These are phyloP conservation scores for Coemansia sp. DNA, from an alignment of 192 early-diverging fungal species.

Conservation along the genomic window DNA sequence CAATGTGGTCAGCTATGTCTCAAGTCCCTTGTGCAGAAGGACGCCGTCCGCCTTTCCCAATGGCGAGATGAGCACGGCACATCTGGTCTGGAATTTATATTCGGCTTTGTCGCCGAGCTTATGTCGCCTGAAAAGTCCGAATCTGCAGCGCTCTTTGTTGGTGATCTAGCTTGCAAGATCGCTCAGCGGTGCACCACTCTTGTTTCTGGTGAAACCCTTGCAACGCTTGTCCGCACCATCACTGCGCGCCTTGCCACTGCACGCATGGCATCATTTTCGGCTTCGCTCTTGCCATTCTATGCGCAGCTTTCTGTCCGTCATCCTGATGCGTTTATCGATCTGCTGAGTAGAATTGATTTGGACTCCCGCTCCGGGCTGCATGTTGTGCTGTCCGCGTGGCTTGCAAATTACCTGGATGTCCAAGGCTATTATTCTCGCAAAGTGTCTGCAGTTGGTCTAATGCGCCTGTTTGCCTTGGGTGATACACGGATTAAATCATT, in stretches of 20 bases:
- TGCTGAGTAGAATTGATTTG: slow-evolving; percentile 63
- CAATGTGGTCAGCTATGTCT: slow-evolving; percentile 90
- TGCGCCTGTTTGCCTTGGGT: slow-evolving; percentile 63
- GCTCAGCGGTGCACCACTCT: slow-evolving; percentile 68
- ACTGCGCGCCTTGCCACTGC: slow-evolving; percentile 69
- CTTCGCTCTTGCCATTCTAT: slow-evolving; percentile 83
- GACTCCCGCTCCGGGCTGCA: slow-evolving; percentile 68
- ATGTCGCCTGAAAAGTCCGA: slow-evolving; percentile 74
- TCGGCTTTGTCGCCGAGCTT: slow-evolving; percentile 78
- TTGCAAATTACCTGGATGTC: slow-evolving; percentile 78
- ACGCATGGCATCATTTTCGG: slow-evolving; percentile 74
- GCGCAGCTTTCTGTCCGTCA: slow-evolving; percentile 77
- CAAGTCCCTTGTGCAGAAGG: slow-evolving; percentile 75
- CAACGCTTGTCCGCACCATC: slow-evolving; percentile 77
- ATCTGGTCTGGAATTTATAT: slow-evolving; percentile 75
- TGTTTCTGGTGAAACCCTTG: slow-evolving; percentile 48
- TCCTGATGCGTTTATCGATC: slow-evolving; percentile 67
- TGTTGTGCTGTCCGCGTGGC: slow-evolving; percentile 76
- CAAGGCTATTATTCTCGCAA: slow-evolving; percentile 82
- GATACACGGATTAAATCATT: slow-evolving; percentile 68
- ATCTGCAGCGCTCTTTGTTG: slow-evolving; percentile 82
- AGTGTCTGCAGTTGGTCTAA: slow-evolving; percentile 73
- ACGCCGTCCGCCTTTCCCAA: slow-evolving; percentile 65
- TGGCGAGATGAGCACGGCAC: slow-evolving; percentile 61
- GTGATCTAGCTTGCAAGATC: slow-evolving; percentile 82